A percentile compares a stretch with the other conserved stretches of the same genome.
Conservation (phyloP, 139 green algal species). For the Dunaliella primolecta region DNA sequence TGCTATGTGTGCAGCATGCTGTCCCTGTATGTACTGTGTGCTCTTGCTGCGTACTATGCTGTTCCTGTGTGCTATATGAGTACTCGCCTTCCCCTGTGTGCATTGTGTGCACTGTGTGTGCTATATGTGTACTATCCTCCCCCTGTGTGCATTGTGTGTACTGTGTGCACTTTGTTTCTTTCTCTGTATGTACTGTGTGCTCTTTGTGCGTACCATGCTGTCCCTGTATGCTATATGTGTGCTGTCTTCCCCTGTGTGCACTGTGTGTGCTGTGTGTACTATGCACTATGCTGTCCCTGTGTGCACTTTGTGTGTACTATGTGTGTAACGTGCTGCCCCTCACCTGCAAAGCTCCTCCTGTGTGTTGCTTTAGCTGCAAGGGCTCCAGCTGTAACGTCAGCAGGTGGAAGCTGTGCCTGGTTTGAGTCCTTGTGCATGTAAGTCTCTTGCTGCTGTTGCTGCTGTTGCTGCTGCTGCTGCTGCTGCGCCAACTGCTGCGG, state of each 20-base stretch:
- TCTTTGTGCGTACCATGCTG: background rate
- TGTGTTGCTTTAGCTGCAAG: background rate
- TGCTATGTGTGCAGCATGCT: background rate
- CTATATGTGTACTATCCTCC: background rate
- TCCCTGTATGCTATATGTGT: background rate
- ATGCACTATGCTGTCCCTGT: background rate
- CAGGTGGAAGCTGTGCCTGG: background rate
- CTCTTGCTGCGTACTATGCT: too few relatives aligned
- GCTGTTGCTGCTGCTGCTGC: background rate
- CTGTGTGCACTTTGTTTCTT: background rate
- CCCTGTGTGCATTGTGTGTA: background rate
- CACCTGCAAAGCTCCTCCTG: background rate
- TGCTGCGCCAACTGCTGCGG: background rate
- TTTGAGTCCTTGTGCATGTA: background rate
- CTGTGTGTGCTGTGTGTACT: background rate
- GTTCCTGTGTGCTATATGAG: background rate
- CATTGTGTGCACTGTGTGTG: background rate
- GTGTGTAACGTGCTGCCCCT: background rate
- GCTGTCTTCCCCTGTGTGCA: background rate
- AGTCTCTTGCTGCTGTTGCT: background rate
- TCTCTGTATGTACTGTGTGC: too few relatives aligned
- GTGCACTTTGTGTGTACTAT: background rate
- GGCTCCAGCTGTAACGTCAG: background rate
- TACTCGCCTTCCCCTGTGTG: background rate
- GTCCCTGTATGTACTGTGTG: background rate